phyloP scores from a whole-genome alignment of 345 rosid species.

The Mangifera indica region DNA sequence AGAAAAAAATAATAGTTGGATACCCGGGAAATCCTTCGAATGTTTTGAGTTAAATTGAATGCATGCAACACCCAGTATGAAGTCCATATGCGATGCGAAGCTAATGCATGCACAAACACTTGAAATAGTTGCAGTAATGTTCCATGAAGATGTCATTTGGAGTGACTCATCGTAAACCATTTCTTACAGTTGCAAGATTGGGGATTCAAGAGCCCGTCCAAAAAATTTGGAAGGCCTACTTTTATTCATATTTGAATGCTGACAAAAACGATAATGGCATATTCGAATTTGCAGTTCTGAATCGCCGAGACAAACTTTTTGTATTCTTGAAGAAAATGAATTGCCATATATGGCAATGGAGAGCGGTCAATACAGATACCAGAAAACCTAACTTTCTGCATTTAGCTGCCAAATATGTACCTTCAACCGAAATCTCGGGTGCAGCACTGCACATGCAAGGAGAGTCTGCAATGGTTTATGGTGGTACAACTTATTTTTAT shows the following conservation, averaged over 20 bases:
- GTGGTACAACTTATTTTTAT: background rate
- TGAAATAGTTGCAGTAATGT: background rate
- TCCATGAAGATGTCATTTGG: background rate
- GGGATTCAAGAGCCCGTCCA: background rate
- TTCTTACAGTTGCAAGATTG: background rate
- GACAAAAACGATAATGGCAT: background rate
- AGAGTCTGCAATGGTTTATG: conserved; percentile 5
- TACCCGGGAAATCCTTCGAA: too few relatives aligned
- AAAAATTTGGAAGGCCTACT: background rate
- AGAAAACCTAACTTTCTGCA: conserved; percentile 14
- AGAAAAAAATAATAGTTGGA: too few relatives aligned
- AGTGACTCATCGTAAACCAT: background rate
- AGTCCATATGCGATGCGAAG: background rate
- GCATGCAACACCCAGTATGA: background rate
- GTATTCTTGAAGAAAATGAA: background rate
- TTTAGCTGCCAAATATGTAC: background rate
- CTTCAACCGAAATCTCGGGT: conserved; percentile 18
- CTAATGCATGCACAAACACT: background rate
- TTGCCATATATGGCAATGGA: background rate
- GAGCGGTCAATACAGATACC: too few relatives aligned
- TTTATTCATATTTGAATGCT: background rate
- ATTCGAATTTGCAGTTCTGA: background rate
- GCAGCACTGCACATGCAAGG: conserved; percentile 26
- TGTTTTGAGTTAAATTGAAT: background rate
- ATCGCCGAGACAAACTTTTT: background rate